Evolutionary conservation across 306 rosid species (phyloP).

Genomic region (Medicago arabica): DNA sequence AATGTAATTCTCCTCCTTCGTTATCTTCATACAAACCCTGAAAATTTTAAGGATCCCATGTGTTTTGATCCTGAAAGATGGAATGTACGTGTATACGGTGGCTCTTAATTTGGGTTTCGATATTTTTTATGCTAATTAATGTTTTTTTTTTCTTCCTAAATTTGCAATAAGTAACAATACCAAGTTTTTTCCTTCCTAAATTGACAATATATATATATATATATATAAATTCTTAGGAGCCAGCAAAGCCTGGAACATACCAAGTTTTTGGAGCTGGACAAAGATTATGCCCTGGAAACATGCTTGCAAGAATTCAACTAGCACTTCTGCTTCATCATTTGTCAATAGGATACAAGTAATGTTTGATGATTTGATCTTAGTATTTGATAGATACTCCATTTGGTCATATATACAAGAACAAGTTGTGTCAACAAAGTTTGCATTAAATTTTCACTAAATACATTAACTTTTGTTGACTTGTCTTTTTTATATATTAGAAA

Average conservation of each 20-base stretch:
- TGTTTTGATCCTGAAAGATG: slow-evolving; percentile 47
- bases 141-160: too few species aligned
- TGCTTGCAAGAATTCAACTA: slow-evolving; percentile 53
- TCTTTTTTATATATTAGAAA: too few species aligned
- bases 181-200: too few species aligned
- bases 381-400: background rate
- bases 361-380: background rate
- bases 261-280: slow-evolving; percentile 51
- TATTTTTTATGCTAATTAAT: background rate
- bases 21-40: slow-evolving; percentile 24
- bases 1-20: slow-evolving; percentile 33
- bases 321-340: slow-evolving; percentile 54
- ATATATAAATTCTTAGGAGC: slow-evolving; percentile 23
- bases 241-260: slow-evolving; percentile 44
- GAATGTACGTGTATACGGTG: slow-evolving; percentile 30
- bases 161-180: too few species aligned
- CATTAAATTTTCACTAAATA: too few species aligned
- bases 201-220: background rate
- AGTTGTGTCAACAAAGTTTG: too few species aligned
- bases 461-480: too few species aligned
- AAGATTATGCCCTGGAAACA: slow-evolving; percentile 58
- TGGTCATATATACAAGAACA: too few species aligned
- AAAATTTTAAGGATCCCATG: slow-evolving; percentile 42
- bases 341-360: slow-evolving; percentile 51
- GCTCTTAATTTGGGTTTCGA: background rate